Evolutionary conservation across 83 land plant species (phyloP), one percentile per base, ranked within the genome.

Genomic region (Picea abies): DNA sequence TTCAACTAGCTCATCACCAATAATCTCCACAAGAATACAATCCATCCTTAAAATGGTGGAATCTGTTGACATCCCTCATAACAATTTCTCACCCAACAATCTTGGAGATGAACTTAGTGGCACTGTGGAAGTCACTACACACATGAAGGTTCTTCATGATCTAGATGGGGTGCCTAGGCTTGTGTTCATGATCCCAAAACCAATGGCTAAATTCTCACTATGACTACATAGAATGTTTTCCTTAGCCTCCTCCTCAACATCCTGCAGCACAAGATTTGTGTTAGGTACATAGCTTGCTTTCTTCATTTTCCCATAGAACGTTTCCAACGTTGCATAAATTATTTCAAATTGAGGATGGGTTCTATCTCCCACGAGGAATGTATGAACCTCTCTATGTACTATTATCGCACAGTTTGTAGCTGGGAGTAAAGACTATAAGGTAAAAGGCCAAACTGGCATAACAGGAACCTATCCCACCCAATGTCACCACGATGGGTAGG

Each of bases 201-300:
- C 22, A 71, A 71, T 71, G 76, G 76, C 76, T 20, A 71, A 52
- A 25, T 71, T 71, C 49, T 71, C 76, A 39, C 76, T 71, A 15
- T 71, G 76, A 20, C 76, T 71, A 52, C 44, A 39, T 41, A 71
- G 47, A 41, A 71, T 71, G n/a, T 19, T n/a, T 71, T 71, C 76
- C 52, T 71, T 71, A 4, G n/a, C 52, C 44, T 71, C 76, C 76
- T 39, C 76, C 44, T 71, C 76, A n/a, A 71, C n/a, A 71, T 71
- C 52, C 8, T 71, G 76, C n/a, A 71, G 49, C 4, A 71, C 76
- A 29, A 71, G 44, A 71, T 71, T 71, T 71, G 76, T 71, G 44
- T 71, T 22, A 9, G 49, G 76, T 10, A 47, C 49, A 71, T 71
- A 71, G 6, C 73, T 47, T 70, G 73, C n/a, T 8, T 37, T 41